A percentile compares a stretch with the other conserved stretches of the same genome.
Evolutionary conservation across 345 rosid genomes (phyloP).

Genomic region (Rhizophora apiculata): DNA sequence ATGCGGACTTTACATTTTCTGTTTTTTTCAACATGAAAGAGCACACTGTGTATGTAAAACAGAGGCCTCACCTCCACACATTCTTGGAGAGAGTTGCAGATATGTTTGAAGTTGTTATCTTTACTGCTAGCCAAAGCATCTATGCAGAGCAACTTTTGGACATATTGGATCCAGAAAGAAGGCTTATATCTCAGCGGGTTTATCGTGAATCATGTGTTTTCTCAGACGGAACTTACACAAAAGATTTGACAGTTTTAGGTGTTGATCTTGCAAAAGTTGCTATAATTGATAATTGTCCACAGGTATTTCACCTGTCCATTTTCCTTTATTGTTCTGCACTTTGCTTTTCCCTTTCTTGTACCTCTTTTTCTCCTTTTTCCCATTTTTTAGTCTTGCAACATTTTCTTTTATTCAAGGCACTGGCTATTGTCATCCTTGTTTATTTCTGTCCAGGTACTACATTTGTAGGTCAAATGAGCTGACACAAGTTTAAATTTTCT

Average conservation of each 20-base stretch:
- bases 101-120: conserved; percentile 75
- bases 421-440: not conserved
- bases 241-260: conserved; percentile 89
- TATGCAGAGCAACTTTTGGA: conserved; percentile 83
- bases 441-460: not conserved
- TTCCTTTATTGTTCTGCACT: conserved; percentile 11
- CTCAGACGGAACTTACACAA: conserved; percentile 83
- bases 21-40: conserved; percentile 90
- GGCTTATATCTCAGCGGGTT: conserved; percentile 65
- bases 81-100: conserved; percentile 90
- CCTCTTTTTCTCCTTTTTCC: not conserved
- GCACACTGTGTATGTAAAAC: conserved; percentile 74
- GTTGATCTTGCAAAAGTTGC: conserved; percentile 95
- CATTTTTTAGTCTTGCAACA: not conserved
- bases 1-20: conserved; percentile 77
- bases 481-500: too few relatives aligned
- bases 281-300: conserved; percentile 91
- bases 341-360: not conserved
- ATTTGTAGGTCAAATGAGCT: not conserved
- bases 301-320: conserved; percentile 48
- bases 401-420: conserved; percentile 7
- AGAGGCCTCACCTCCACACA: conserved; percentile 74
- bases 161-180: conserved; percentile 69
- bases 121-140: conserved; percentile 96
- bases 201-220: conserved; percentile 90